Percentiles rank a stretch among this genome's conserved stretches.
Conservation (phyloP, 2,329 filamentous ascomycete species). For the Diaporthe destruens region DNA sequence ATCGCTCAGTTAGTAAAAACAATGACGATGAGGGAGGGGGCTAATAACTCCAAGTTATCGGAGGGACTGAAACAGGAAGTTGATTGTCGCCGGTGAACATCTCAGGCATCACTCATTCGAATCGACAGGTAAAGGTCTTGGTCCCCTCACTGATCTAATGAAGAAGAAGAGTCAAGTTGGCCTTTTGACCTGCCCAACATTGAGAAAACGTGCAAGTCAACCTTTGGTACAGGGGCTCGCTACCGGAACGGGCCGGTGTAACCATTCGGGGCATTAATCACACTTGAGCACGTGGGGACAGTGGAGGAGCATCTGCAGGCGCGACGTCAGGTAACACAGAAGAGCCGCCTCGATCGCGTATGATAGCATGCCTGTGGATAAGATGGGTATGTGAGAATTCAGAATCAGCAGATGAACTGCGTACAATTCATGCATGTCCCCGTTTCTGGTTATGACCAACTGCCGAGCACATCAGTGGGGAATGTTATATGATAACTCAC, state of each 20-base stretch:
- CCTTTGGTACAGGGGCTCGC: conserved; percentile 13
- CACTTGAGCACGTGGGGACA: conserved; percentile 28
- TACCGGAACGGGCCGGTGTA: conserved; percentile 24
- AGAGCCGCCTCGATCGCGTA: neutral
- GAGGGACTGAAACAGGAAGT: conserved; percentile 2
- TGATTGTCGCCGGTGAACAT: neutral
- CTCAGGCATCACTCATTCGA: neutral
- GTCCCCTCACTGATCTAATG: neutral
- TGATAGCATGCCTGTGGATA: conserved; percentile 4
- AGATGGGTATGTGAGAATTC: neutral
- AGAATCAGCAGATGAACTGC: neutral
- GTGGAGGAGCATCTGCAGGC: conserved; percentile 23
- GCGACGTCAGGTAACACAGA: conserved; percentile 26
- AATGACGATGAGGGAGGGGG: conserved; percentile 12
- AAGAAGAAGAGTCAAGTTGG: neutral
- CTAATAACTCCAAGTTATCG: conserved; percentile 4
- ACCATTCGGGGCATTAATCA: conserved; percentile 27
- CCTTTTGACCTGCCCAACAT: neutral
- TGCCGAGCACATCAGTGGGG: neutral
- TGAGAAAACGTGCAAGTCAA: neutral
- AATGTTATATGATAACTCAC: conserved; percentile 23
- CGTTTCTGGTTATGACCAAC: neutral
- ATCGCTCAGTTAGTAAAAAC: neutral
- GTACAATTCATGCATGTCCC: neutral
- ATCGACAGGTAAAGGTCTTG: neutral